phyloP scores from a whole-genome alignment of 2,329 filamentous ascomycete species.

The Fusarium sp. region DNA sequence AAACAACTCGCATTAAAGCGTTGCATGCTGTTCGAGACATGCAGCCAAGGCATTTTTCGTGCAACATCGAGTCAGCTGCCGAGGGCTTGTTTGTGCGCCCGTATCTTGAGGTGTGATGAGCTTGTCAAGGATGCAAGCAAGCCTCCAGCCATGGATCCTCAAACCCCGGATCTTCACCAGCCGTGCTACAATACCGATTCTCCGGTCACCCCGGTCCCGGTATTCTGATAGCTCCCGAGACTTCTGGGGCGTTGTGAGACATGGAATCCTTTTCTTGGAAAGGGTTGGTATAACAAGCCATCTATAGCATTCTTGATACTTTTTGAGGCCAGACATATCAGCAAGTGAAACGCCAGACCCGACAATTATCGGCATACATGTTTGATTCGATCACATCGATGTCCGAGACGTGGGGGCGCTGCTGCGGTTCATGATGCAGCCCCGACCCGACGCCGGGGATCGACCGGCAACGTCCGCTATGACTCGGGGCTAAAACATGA shows the following conservation, averaged over 20 bases:
- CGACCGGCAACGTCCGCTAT: constrained; percentile 23
- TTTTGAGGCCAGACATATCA: neutral
- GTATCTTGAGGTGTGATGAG: neutral
- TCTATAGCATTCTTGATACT: neutral
- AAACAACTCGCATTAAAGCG: neutral
- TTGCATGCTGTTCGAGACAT: neutral
- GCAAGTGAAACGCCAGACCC: constrained; percentile 6
- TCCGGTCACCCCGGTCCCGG: constrained; percentile 21
- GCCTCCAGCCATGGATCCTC: constrained; percentile 11
- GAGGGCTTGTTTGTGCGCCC: constrained; percentile 1
- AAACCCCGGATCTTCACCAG: constrained; percentile 3
- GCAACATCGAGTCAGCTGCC: neutral
- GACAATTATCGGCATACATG: neutral
- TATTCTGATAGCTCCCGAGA: neutral
- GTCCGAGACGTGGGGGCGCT: neutral
- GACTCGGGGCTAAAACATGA: constrained; percentile 13
- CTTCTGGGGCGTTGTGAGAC: constrained; percentile 23
- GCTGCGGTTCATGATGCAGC: neutral
- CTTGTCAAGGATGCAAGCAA: neutral
- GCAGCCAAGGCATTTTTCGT: neutral
- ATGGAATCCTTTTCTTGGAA: constrained; percentile 6
- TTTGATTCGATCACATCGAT: neutral
- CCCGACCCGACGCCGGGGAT: constrained; percentile 8
- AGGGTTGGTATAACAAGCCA: constrained; percentile 1
- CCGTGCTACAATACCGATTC: constrained; percentile 19